Base-by-base conservation (phyloP, 306 rosid genomes). In the Rosa persica region DNA sequence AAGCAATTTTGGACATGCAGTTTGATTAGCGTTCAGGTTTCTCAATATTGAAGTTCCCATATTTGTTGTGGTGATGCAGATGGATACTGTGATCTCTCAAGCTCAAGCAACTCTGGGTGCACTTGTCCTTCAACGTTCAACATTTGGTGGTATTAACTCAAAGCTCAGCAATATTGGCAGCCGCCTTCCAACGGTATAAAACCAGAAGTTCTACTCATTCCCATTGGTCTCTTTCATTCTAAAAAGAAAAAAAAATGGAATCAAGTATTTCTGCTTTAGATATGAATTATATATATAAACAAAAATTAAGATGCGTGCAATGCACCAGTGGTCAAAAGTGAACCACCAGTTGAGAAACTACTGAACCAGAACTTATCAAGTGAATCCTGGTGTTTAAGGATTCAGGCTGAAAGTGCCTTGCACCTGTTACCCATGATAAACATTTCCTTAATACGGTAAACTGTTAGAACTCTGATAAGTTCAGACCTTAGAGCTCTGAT, bases 31-130 rank as follows among this genome's bases (percentile, higher is more conserved):
- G 6, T 49, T 19, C 60, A 61, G 36, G 4, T 30, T 62, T 30
- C 70, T 30, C 48, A 44, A 19, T 30, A 38, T 66, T 66, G 51
- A 65, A 36, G 23, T 48, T 48, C 36, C 4, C n/a, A 48, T 27
- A 1, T 76, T n/a, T 39, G 5, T 36, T 73, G 27, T 67, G 36
- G 16, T 76, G 25, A 12, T 78, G 80, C 85, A 96, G 98, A 85
- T 91, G 93, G 98, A 96, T 88, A 79, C 34, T 40, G 98, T 93
- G 70, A 91, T 96, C 77, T 93, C 99, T 54, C 99, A 96, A 82
- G 99, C 99, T 72, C 97, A 93, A 88, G 96, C 98, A 74, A 96
- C 99, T 66, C 88, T 93, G 0, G 99, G 98, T 55, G 76, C 93
- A 58, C 98, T 96, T 84, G 98, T 82, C 78, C 78, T 88, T 84